Evolutionary conservation across 2,329 filamentous ascomycete species (phyloP), one percentile per base, ranked within the genome.

Genomic region (Leptographium wingfieldii): DNA sequence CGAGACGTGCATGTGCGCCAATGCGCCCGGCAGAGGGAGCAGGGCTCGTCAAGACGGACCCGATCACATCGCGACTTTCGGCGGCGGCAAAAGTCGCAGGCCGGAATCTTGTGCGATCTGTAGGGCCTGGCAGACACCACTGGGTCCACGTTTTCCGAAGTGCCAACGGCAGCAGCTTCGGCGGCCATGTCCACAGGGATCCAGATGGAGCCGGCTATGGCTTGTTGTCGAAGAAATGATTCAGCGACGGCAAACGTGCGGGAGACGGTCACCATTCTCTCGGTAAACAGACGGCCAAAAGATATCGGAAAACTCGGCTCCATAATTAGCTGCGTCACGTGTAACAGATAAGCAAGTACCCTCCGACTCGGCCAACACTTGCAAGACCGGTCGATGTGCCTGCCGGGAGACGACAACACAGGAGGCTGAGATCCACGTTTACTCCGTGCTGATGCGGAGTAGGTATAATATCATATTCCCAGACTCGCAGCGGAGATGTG

Each of bases 21-120:
- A 72, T 59, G 66, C 70, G 29, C 11, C 87, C 66, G 85, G 80
- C 1, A 77, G 74, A 59, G 53, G 7, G 58, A 55, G 43, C 58
- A 59, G 5, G 58, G 58, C 52, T 59, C 58, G 16, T 51, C 53
- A 1, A 55, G 40, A 14, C 58, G 58, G 27, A 31, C 11, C 3
- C 58, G 58, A 16, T 55, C 58, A n/a, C 58, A 59, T 3, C 58
- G 58, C 6, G 58, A 55, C 53, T 59, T 59, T 25, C 58, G 58
- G 5, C 58, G 58, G 22, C 52, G 58, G 53, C 58, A 59, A 25
- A 59, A 59, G 43, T 59, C 58, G 27, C 58, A 59, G 40, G 58
- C 58, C n/a, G 58, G 58, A 16, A 59, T 49, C 53, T 59, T 59
- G 58, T 59, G 58, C 2, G 58, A 59, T 22, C 58, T 43, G 33